Conservation (phyloP, 805 yeast species). For the Scheffersomyces amazonensis region DNA sequence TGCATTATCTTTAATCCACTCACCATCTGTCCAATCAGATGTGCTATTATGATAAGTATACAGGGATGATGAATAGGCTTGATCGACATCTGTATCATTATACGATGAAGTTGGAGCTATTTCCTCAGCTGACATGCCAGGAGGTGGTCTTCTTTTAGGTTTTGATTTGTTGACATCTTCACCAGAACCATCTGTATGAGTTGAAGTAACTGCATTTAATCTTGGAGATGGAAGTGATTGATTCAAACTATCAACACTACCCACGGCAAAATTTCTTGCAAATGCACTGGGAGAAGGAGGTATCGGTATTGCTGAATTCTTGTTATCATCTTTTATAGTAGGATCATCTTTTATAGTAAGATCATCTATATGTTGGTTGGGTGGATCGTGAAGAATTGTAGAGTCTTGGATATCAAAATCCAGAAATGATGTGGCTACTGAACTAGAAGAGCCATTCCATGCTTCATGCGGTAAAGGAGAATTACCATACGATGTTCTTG, state of each 20-base stretch:
- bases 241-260: conserved; percentile 18
- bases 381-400: no score
- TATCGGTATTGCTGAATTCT: conserved; percentile 19
- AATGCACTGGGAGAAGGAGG: conserved; percentile 27
- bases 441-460: neutral
- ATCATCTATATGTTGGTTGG: neutral
- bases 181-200: neutral
- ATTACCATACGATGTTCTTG: neutral
- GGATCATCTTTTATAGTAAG: neutral
- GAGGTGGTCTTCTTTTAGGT: conserved; percentile 28
- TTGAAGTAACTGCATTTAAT: neutral
- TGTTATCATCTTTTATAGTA: neutral
- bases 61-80: neutral
- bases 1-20: neutral
- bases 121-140: conserved; percentile 7
- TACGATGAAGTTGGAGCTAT: conserved; percentile 3
- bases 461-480: conserved; percentile 6
- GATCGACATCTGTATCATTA: conserved; percentile 1
- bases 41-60: neutral
- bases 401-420: conserved; percentile 1
- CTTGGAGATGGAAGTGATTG: conserved; percentile 1
- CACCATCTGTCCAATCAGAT: neutral
- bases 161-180: conserved; percentile 1
- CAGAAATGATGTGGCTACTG: neutral
- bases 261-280: conserved; percentile 21